A percentile compares a stretch with the other conserved stretches of the same genome.
Evolutionary conservation across 106 monocot genomes (phyloP).

Genomic region (Allium cepa): DNA sequence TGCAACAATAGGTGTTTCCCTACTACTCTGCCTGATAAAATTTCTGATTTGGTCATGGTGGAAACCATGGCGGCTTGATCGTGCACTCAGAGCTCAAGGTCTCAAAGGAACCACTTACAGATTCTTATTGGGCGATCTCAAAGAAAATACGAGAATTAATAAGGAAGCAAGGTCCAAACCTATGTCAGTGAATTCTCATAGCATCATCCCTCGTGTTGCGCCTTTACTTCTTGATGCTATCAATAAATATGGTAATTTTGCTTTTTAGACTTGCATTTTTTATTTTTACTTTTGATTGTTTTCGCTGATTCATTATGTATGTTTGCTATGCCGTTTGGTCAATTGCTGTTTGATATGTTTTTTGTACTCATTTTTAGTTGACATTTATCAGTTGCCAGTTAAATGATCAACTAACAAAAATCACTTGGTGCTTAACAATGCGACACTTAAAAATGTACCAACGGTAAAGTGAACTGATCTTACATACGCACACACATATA

Average conservation of each 20-base stretch:
- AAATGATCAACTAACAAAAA: no score
- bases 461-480: no score
- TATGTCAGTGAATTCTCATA: slow-evolving; percentile 24
- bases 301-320: background rate
- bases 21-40: background rate
- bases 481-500: no score
- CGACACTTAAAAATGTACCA: no score
- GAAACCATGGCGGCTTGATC: slow-evolving; percentile 32
- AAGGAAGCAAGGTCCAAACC: slow-evolving; percentile 31
- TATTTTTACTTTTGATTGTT: background rate
- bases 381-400: no score
- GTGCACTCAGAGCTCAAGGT: slow-evolving; percentile 46
- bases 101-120: slow-evolving; percentile 38
- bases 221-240: slow-evolving; percentile 19
- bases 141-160: slow-evolving; percentile 5
- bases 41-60: slow-evolving; percentile 20
- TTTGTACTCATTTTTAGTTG: no score
- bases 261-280: background rate
- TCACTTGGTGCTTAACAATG: no score
- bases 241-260: slow-evolving; percentile 22
- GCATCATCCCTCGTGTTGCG: slow-evolving; percentile 26
- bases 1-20: background rate
- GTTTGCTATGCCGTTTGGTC: background rate
- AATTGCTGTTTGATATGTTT: no score
- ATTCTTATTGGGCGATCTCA: slow-evolving; percentile 27